Conservation (phyloP, 1,284 basidiomycete genomes). For the Exobasidium rhododendri region DNA sequence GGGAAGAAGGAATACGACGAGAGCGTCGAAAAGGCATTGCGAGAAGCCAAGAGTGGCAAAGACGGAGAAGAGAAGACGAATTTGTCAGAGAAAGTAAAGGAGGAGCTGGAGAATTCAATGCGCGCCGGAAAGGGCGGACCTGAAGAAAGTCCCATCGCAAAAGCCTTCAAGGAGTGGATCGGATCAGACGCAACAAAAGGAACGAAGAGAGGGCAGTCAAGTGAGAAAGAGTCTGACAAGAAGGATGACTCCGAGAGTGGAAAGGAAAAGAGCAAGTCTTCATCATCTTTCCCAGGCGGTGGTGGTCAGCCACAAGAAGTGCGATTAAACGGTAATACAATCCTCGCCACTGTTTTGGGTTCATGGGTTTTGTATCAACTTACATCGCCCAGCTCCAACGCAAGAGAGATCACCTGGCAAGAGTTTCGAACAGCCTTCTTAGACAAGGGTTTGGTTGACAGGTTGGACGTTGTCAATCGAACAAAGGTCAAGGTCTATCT, state of each 20-base stretch:
- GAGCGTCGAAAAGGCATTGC: conserved; percentile 12
- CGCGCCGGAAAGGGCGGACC: too few relatives aligned
- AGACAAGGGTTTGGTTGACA: conserved; percentile 93
- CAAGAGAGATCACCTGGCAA: conserved; percentile 95
- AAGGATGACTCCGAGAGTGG: conserved; percentile 17
- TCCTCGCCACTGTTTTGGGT: conserved; percentile 58
- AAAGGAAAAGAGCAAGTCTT: not conserved
- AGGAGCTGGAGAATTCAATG: too few relatives aligned
- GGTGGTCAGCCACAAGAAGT: conserved; percentile 35
- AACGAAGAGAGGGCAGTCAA: conserved; percentile 19
- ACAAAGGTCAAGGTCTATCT: conserved; percentile 77
- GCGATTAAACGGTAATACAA: conserved; percentile 45
- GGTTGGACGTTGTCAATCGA: conserved; percentile 87
- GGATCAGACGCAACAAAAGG: conserved; percentile 16
- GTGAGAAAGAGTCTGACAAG: conserved; percentile 11
- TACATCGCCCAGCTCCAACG: conserved; percentile 59
- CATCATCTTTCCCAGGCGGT: conserved; percentile 18
- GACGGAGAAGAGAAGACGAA: not conserved
- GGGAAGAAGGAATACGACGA: conserved; percentile 13
- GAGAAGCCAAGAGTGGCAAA: conserved; percentile 20
- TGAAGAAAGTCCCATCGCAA: too few relatives aligned
- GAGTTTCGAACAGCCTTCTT: conserved; percentile 94
- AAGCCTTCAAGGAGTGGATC: not conserved
- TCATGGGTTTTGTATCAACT: conserved; percentile 69
- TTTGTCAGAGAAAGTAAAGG: too few relatives aligned